phyloP scores from a whole-genome alignment of 352 stramenopile genomes.

The Phytophthora ramorum region DNA sequence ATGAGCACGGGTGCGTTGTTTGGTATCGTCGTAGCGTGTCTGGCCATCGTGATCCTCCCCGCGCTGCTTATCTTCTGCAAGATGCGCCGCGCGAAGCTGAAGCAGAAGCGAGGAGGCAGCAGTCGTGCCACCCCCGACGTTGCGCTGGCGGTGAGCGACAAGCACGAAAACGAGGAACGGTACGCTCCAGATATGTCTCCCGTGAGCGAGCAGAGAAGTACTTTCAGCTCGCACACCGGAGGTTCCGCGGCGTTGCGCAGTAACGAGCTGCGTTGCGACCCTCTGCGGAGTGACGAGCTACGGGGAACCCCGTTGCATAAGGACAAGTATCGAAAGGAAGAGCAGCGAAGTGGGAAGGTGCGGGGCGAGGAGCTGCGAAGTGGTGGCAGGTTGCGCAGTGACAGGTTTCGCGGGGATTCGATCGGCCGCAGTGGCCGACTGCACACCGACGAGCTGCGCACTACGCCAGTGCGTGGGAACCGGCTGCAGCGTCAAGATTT shows the following conservation, averaged over 20 bases:
- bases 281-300: slow-evolving; percentile 21
- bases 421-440: slow-evolving; percentile 15
- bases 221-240: slow-evolving; percentile 23
- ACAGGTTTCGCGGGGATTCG: slow-evolving; percentile 24
- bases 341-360: slow-evolving; percentile 15
- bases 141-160: slow-evolving; percentile 36
- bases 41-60: slow-evolving; percentile 36
- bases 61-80: slow-evolving; percentile 37
- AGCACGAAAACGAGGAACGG: slow-evolving; percentile 33
- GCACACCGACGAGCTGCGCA: slow-evolving; percentile 28
- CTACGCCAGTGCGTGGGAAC: slow-evolving; percentile 20
- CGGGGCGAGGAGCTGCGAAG: slow-evolving; percentile 14
- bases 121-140: slow-evolving; percentile 22
- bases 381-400: slow-evolving; percentile 17
- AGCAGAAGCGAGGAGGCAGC: slow-evolving; percentile 1
- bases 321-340: slow-evolving; percentile 21
- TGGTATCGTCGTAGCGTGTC: slow-evolving; percentile 39
- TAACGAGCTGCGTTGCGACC: slow-evolving; percentile 30
- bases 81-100: slow-evolving; percentile 26
- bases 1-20: slow-evolving; percentile 32
- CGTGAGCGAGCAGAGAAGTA: slow-evolving; percentile 26
- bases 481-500: slow-evolving; percentile 27
- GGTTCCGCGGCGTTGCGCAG: slow-evolving; percentile 27
- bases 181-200: slow-evolving; percentile 40
- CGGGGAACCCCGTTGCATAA: slow-evolving; percentile 5